Evolutionary conservation across 176 grass and related monocot genomes (phyloP).

Genomic region (barley (Hordeum vulgare)): MorexV3_pseudomolecules_assembly NC_058519.1:573903505-573904004

Average conservation of each 20-base stretch:
- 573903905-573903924: slow-evolving; percentile 28
- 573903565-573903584: slow-evolving; percentile 61
- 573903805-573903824: slow-evolving; percentile 70
- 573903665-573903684: slow-evolving; percentile 56
- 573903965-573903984: slow-evolving; percentile 61
- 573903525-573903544: slow-evolving; percentile 64
- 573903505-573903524: slow-evolving; percentile 45
- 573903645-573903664: slow-evolving; percentile 61
- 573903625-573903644: slow-evolving; percentile 54
- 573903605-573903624: slow-evolving; percentile 55
- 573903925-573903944: slow-evolving; percentile 58
- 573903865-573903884: not conserved
- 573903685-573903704: slow-evolving; percentile 44
- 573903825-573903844: slow-evolving; percentile 64
- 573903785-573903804: slow-evolving; percentile 61
- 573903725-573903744: slow-evolving; percentile 71
- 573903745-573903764: slow-evolving; percentile 47
- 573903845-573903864: not conserved
- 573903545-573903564: slow-evolving; percentile 60
- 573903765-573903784: slow-evolving; percentile 50
- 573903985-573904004: slow-evolving; percentile 54
- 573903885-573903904: slow-evolving; percentile 1
- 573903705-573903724: slow-evolving; percentile 49
- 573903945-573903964: slow-evolving; percentile 57
- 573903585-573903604: slow-evolving; percentile 39